Base-by-base conservation (phyloP, 2,329 filamentous ascomycete species). In the Aspergillus sp. region DNA sequence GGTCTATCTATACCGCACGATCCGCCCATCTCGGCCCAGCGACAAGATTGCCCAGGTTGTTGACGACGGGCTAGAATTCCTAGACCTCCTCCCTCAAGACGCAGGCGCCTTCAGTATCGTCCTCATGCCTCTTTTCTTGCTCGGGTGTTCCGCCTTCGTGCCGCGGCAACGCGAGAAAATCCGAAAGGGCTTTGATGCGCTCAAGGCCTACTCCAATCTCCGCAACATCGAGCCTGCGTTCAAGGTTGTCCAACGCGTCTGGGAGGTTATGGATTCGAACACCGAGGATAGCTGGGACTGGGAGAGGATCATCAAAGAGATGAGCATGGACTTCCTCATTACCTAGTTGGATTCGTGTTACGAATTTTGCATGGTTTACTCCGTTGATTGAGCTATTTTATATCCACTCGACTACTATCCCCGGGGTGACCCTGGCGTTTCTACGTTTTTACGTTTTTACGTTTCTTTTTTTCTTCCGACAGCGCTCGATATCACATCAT, bases 1-100 rank as follows among this genome's bases (percentile, higher is more conserved):
- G 83, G 81, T 86, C 11, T 87, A 86, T 65, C 78, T 87, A 1
- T 85, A 83, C 64, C 83, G 84, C 50, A 87, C 84, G 4, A 83
- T 86, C 40, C 80, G 82, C 53, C 80, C 80, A 4, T 86, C 84
- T 1, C 73, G 73, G n/a, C 79, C 83, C 11, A 80, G 80, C 59
- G 74, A 79, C 2, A 83, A 81, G 60, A 83, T 86, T 60, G 76
- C 80, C 27, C 76, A 79, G 33, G 84, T 83, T 0, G 84, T 87
- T 4, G 80, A 86, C 54, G 79, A 84, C 54, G 84, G 83, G 1
- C 77, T 87, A 12, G 66, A 73, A n/a, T 85, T 82, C 61, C 75
- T 87, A 41, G 80, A 82, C 45, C 75, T 80, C 50, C 68, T 86
- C 12, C 82, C 82, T n/a, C 69, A 79, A 37, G 79, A 83, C 60